phyloP scores from a whole-genome alignment of 495 filamentous ascomycete species.

The Talaromyces liani region DNA sequence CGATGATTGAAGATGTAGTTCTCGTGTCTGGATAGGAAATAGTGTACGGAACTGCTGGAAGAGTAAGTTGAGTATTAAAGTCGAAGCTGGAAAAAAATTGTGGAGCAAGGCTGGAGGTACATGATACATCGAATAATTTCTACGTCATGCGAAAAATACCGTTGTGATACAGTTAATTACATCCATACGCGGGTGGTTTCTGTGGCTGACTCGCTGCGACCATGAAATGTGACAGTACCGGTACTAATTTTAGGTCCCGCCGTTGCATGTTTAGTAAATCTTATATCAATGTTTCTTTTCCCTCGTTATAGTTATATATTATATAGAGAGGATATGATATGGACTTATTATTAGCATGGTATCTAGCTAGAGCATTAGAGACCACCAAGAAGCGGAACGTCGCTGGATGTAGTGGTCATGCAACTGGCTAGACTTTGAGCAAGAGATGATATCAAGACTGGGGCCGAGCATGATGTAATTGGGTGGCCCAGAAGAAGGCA shows the following conservation, averaged over 20 bases:
- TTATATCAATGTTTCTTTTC: not conserved
- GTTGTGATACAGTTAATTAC: not conserved
- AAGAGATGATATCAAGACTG: not conserved
- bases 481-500: not conserved
- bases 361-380: not conserved
- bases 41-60: not conserved
- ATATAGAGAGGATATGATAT: no score
- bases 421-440: no score
- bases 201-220: not conserved
- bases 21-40: not conserved
- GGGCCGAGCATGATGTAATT: not conserved
- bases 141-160: constrained; percentile 9
- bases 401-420: no score
- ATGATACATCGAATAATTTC: constrained; percentile 7
- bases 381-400: not conserved
- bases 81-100: constrained; percentile 13
- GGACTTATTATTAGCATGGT: not conserved
- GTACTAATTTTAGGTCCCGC: not conserved
- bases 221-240: not conserved
- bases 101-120: constrained; percentile 2
- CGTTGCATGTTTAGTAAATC: not conserved
- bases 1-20: not conserved
- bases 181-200: not conserved
- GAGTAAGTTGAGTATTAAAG: not conserved
- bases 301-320: no score